Conservation (phyloP, 2,329 filamentous ascomycete species). For the Madurella fahalii region DNA sequence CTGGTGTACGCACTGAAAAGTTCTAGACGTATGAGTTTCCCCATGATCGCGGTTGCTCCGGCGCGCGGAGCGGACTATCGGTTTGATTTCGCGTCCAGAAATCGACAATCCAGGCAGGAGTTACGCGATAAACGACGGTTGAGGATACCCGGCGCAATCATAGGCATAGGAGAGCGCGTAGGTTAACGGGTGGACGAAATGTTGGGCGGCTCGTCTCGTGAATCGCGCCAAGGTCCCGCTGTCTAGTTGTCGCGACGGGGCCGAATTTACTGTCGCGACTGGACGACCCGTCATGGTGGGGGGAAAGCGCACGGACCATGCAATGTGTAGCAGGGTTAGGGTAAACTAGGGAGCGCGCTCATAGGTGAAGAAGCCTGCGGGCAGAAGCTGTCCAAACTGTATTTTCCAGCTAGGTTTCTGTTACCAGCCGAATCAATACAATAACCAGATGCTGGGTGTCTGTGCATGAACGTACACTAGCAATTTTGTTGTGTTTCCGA, state of each 20-base stretch:
- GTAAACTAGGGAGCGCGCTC: no score
- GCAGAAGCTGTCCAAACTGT: no score
- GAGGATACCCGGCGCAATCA: slow-evolving; percentile 1
- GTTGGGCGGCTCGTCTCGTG: slow-evolving; percentile 4
- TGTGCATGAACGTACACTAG: no score
- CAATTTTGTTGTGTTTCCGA: no score
- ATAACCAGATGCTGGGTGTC: no score
- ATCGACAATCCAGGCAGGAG: background rate
- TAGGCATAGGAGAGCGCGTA: slow-evolving; percentile 16
- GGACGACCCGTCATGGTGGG: slow-evolving; percentile 16
- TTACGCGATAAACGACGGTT: slow-evolving; percentile 10
- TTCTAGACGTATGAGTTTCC: slow-evolving; percentile 91
- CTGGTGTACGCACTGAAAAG: slow-evolving; percentile 68
- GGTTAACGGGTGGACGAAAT: slow-evolving; percentile 1
- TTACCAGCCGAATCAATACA: no score
- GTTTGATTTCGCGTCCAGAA: slow-evolving; percentile 15
- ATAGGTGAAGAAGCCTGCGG: no score
- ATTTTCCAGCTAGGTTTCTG: no score
- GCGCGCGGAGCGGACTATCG: slow-evolving; percentile 13
- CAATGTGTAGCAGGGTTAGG: slow-evolving; percentile 11
- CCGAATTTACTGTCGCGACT: slow-evolving; percentile 23
- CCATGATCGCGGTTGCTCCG: slow-evolving; percentile 60
- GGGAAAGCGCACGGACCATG: slow-evolving; percentile 13
- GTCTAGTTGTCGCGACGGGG: slow-evolving; percentile 15
- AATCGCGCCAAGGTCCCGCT: slow-evolving; percentile 14